Evolutionary conservation across 345 rosid genomes (phyloP).

Genomic region (Stellera chamaejasme): DNA sequence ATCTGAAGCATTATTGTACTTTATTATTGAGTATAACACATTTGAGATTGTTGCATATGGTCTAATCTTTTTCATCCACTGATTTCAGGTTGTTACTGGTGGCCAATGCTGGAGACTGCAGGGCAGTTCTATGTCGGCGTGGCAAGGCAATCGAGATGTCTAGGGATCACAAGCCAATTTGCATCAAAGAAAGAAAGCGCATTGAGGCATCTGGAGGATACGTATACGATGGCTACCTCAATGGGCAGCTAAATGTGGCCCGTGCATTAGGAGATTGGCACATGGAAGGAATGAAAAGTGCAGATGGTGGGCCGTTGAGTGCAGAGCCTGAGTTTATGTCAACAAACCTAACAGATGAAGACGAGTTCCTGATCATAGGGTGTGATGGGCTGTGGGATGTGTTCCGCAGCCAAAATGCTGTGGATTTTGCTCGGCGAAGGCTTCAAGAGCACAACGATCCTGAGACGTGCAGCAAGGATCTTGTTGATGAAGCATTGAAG

Average conservation of each 20-base stretch:
- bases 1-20: too few species aligned
- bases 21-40: too few species aligned
- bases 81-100: constrained; percentile 58
- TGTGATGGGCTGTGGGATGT: constrained; percentile 96
- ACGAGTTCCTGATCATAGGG: constrained; percentile 80
- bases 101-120: constrained; percentile 91
- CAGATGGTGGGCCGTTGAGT: constrained; percentile 64
- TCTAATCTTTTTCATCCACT: constrained; percentile 7
- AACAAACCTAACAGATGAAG: constrained; percentile 45
- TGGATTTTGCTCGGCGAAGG: constrained; percentile 81
- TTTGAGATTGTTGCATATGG: not conserved
- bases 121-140: constrained; percentile 71
- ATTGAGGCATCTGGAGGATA: constrained; percentile 74
- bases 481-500: constrained; percentile 78
- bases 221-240: constrained; percentile 62
- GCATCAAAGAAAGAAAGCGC: constrained; percentile 50
- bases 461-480: constrained; percentile 54
- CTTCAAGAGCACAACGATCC: constrained; percentile 87
- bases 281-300: constrained; percentile 73
- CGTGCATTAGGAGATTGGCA: constrained; percentile 96
- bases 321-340: constrained; percentile 81
- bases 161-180: constrained; percentile 76
- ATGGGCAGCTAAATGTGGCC: constrained; percentile 74
- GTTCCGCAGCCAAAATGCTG: constrained; percentile 77
- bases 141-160: constrained; percentile 89